Evolutionary conservation across 139 green algal species (phyloP).

Genomic region (Nannochloris sp.): DNA sequence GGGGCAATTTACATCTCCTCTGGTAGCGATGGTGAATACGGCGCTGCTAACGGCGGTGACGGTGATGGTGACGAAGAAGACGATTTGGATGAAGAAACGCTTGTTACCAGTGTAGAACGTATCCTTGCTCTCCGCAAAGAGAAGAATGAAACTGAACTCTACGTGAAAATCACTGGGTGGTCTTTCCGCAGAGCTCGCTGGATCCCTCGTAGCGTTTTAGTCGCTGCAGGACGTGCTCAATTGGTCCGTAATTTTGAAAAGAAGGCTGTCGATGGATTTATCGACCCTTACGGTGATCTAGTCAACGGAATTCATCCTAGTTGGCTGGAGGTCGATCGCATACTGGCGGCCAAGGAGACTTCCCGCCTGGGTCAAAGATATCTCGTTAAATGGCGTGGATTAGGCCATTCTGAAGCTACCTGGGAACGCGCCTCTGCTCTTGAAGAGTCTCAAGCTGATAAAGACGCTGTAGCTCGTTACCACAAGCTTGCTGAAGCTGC

Average conservation of each 20-base stretch:
- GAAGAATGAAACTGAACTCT: not conserved
- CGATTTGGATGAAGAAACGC: not conserved
- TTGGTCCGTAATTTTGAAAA: slow-evolving; percentile 24
- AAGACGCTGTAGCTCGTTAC: not conserved
- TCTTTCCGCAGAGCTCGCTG: not conserved
- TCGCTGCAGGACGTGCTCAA: not conserved
- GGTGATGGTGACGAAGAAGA: not conserved
- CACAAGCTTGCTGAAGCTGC: slow-evolving; percentile 4
- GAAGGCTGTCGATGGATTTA: slow-evolving; percentile 3
- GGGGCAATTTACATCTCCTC: not conserved
- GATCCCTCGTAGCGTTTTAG: not conserved
- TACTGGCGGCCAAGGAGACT: slow-evolving; percentile 18
- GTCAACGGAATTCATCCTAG: slow-evolving; percentile 32
- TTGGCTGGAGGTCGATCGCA: slow-evolving; percentile 32
- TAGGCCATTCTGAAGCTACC: slow-evolving; percentile 68
- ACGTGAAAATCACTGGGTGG: not conserved
- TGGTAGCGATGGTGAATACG: not conserved
- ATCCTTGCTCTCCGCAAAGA: slow-evolving; percentile 10
- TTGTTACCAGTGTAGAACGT: slow-evolving; percentile 14
- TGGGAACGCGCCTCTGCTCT: slow-evolving; percentile 62
- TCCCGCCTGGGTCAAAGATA: slow-evolving; percentile 14
- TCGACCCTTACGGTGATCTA: slow-evolving; percentile 31
- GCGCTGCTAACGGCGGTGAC: not conserved
- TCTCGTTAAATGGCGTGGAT: slow-evolving; percentile 71
- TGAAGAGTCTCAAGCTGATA: slow-evolving; percentile 1